These are phyloP conservation scores for Thelonectria blattea DNA, from an alignment of 2,329 filamentous ascomycete species.

Conservation along the genomic window DNA sequence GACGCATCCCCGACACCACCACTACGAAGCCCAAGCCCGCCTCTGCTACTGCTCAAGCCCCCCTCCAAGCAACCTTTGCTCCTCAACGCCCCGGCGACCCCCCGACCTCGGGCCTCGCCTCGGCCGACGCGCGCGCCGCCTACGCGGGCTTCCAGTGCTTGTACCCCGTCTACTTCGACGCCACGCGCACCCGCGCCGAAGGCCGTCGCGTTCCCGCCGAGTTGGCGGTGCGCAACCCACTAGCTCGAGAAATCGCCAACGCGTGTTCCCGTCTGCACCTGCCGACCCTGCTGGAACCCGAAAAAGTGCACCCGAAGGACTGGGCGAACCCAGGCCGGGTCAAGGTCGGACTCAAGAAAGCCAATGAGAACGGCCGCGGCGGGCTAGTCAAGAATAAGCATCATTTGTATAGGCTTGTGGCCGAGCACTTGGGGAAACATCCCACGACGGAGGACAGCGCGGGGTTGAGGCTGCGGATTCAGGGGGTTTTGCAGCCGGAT, in stretches of 20 bases:
- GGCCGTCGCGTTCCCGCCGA: slow-evolving; percentile 78
- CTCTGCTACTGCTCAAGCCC: slow-evolving; percentile 31
- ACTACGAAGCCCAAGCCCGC: slow-evolving; percentile 36
- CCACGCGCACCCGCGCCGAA: slow-evolving; percentile 72
- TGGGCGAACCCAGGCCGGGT: slow-evolving; percentile 97
- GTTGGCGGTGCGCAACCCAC: slow-evolving; percentile 80
- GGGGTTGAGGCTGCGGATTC: slow-evolving; percentile 74
- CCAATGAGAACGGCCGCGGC: slow-evolving; percentile 11
- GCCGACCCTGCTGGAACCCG: slow-evolving; percentile 82
- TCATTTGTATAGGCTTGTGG: slow-evolving; percentile 83
- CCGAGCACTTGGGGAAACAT: slow-evolving; percentile 75
- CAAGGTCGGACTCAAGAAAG: slow-evolving; percentile 68
- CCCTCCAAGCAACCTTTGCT: slow-evolving; percentile 31
- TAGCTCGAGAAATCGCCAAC: slow-evolving; percentile 87
- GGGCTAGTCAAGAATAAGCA: slow-evolving; percentile 73
- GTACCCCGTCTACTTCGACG: slow-evolving; percentile 96
- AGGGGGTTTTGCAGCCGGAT: slow-evolving; percentile 70
- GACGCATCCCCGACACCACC: slow-evolving; percentile 43
- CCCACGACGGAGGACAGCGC: slow-evolving; percentile 74
- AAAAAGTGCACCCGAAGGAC: slow-evolving; percentile 93
- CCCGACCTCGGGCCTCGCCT: slow-evolving; percentile 39
- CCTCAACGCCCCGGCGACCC: slow-evolving; percentile 39
- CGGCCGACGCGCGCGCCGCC: slow-evolving; percentile 55
- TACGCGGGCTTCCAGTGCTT: slow-evolving; percentile 85
- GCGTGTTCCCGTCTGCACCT: slow-evolving; percentile 78